These are phyloP conservation scores for Tilletia setariae DNA, from an alignment of 1,284 basidiomycete species.

Conservation along the genomic window DNA sequence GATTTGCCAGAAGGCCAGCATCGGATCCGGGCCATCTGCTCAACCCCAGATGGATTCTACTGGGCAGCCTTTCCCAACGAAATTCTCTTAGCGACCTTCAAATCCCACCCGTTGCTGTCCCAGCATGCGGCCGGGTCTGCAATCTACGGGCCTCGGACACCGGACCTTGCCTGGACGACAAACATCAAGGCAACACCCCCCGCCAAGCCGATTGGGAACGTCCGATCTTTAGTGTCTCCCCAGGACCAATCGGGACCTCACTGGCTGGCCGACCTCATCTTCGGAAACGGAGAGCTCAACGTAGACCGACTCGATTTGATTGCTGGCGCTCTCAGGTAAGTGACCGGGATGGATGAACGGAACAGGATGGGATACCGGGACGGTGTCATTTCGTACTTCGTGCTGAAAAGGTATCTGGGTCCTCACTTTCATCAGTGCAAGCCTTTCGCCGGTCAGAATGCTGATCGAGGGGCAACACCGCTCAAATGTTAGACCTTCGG, in stretches of 20 bases:
- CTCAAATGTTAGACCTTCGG: background rate
- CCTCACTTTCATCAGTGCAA: background rate
- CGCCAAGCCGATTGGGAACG: no score
- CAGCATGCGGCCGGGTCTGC: no score
- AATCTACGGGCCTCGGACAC: no score
- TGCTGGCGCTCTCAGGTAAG: background rate
- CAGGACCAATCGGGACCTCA: no score
- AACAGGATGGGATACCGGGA: background rate
- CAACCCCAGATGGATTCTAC: background rate
- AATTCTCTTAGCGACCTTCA: background rate
- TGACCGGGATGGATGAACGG: background rate
- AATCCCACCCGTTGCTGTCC: background rate
- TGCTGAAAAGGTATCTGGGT: background rate
- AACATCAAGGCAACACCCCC: background rate
- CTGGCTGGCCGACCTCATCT: background rate
- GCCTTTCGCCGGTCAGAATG: background rate
- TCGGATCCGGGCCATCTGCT: background rate
- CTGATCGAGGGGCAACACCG: background rate
- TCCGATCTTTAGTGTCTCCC: no score
- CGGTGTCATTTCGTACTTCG: background rate
- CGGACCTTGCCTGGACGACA: background rate
- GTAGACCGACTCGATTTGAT: background rate
- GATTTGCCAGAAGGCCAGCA: background rate
- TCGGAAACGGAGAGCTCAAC: background rate
- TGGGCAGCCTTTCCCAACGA: background rate